These are phyloP conservation scores for Pulveroboletus sp. DNA, from an alignment of 768 basidiomycete genomes.

Conservation along the genomic window DNA sequence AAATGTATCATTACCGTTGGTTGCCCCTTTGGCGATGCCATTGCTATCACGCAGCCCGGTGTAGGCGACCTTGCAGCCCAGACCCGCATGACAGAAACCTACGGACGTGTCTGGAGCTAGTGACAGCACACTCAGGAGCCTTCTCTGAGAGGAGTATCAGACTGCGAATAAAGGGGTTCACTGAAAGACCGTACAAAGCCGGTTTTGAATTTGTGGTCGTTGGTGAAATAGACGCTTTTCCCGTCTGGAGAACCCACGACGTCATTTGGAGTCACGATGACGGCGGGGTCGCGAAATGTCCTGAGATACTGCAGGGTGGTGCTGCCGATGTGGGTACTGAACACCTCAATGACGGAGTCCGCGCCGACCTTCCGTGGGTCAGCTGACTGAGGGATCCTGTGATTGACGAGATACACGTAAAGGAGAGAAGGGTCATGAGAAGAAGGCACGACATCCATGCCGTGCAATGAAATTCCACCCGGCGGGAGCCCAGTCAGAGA, in stretches of 20 bases:
- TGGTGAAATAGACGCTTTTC: constrained; percentile 66
- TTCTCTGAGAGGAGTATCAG: constrained; percentile 14
- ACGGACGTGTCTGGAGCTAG: constrained; percentile 45
- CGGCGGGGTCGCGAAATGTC: constrained; percentile 50
- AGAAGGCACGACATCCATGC: constrained; percentile 67
- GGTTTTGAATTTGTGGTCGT: constrained; percentile 57
- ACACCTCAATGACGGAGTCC: constrained; percentile 70
- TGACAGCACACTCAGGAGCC: constrained; percentile 28
- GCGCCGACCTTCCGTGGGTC: constrained; percentile 51
- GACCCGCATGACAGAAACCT: constrained; percentile 59
- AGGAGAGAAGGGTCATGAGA: constrained; percentile 44
- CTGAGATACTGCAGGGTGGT: constrained; percentile 47
- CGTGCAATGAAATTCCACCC: constrained; percentile 54
- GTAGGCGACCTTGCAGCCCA: constrained; percentile 61
- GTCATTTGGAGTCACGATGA: constrained; percentile 69
- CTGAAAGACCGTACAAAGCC: constrained; percentile 43
- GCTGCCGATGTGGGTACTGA: constrained; percentile 49
- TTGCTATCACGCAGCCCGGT: constrained; percentile 52
- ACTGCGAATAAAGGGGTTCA: background rate
- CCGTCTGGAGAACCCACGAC: constrained; percentile 65
- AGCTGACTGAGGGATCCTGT: constrained; percentile 49
- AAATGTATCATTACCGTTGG: constrained; percentile 51
- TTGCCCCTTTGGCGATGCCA: constrained; percentile 52
- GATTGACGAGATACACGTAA: constrained; percentile 71
- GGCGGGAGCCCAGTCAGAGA: constrained; percentile 35